These are phyloP conservation scores for Podospora appendiculata DNA, from an alignment of 495 filamentous ascomycete species.

Conservation along the genomic window DNA sequence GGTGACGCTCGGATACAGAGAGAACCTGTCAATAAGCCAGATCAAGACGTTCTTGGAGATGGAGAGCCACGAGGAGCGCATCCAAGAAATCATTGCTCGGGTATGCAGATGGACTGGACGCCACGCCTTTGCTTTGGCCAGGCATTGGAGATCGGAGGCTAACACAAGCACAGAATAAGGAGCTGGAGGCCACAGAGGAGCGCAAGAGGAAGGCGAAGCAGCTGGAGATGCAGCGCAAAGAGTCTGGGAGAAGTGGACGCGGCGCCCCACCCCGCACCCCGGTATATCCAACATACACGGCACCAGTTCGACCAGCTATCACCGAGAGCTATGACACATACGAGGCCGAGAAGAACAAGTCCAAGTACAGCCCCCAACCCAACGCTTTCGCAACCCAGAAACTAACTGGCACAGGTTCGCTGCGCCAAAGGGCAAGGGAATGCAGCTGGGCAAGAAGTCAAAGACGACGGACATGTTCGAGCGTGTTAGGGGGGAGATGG, in stretches of 20 bases:
- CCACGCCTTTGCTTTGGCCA: not conserved
- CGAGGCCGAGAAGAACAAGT: slow-evolving; percentile 93
- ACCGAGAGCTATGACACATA: slow-evolving; percentile 86
- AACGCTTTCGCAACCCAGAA: not conserved
- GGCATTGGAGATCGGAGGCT: slow-evolving; percentile 9
- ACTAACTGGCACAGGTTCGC: slow-evolving; percentile 33
- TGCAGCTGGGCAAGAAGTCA: slow-evolving; percentile 97
- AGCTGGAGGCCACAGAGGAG: slow-evolving; percentile 94
- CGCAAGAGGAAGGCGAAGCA: slow-evolving; percentile 97
- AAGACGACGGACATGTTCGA: slow-evolving; percentile 96
- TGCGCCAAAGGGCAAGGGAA: slow-evolving; percentile 84
- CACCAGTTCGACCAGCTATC: slow-evolving; percentile 62
- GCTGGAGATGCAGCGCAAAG: slow-evolving; percentile 95
- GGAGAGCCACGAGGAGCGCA: slow-evolving; percentile 97
- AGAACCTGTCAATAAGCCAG: slow-evolving; percentile 89
- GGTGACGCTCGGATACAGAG: slow-evolving; percentile 87
- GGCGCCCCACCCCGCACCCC: slow-evolving; percentile 58
- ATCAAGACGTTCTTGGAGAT: slow-evolving; percentile 99
- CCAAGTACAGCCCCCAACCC: slow-evolving; percentile 49
- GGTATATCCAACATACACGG: slow-evolving; percentile 82
- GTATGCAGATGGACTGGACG: slow-evolving; percentile 36
- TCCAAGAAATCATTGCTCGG: slow-evolving; percentile 93
- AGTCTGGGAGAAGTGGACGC: slow-evolving; percentile 53
- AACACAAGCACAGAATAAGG: slow-evolving; percentile 70
- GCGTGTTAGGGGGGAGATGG: slow-evolving; percentile 81